phyloP scores from a whole-genome alignment of 2,329 filamentous ascomycete genomes.

The Tolypocladium inflatum region DNA sequence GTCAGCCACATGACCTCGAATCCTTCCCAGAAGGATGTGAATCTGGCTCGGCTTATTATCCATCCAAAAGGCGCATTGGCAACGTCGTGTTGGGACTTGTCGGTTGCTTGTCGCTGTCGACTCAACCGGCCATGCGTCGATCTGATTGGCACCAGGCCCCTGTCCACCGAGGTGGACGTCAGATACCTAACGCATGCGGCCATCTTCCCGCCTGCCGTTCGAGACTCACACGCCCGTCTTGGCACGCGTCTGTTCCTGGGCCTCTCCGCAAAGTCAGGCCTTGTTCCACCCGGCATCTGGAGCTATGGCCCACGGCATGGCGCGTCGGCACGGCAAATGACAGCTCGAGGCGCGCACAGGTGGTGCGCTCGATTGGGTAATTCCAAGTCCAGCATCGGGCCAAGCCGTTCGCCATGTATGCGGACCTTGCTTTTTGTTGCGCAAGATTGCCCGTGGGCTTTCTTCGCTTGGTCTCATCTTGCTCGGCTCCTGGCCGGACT shows the following conservation, averaged over 20 bases:
- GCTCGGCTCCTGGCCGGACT: neutral
- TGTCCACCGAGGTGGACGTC: neutral
- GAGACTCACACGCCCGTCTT: neutral
- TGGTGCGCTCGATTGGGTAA: neutral
- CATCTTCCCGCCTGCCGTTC: neutral
- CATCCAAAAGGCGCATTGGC: neutral
- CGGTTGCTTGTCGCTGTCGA: neutral
- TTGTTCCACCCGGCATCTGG: neutral
- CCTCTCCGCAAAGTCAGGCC: neutral
- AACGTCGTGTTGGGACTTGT: neutral
- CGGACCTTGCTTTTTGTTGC: neutral
- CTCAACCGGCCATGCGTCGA: neutral
- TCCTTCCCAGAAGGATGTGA: neutral
- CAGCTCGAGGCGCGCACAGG: neutral
- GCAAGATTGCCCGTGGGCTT: neutral
- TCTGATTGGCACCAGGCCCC: neutral
- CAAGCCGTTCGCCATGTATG: neutral
- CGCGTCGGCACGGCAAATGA: neutral
- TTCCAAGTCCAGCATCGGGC: neutral
- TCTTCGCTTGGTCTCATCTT: too few relatives aligned
- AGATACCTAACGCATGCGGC: neutral
- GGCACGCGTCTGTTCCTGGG: neutral
- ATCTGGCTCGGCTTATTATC: neutral
- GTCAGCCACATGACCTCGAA: neutral
- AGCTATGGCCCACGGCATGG: neutral